These are phyloP conservation scores for Psilocybe cyanescens DNA, from an alignment of 768 basidiomycete genomes.

Conservation along the genomic window DNA sequence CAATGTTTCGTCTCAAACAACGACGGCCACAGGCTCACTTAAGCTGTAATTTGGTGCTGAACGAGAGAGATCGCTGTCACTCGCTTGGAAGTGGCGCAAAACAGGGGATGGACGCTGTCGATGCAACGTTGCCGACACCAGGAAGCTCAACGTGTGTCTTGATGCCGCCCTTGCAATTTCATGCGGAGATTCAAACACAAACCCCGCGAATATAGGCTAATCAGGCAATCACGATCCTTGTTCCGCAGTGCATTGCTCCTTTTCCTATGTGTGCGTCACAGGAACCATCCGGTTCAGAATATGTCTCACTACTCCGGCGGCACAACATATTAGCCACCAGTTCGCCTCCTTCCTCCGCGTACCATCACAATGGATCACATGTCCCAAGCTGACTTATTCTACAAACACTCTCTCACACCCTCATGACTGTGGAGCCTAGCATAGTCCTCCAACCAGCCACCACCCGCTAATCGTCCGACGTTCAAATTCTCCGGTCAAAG, in stretches of 20 bases:
- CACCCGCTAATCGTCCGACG: background rate
- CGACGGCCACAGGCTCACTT: background rate
- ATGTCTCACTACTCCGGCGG: conserved; percentile 31
- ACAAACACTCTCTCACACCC: conserved; percentile 27
- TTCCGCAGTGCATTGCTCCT: too few relatives aligned
- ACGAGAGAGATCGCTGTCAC: conserved; percentile 4
- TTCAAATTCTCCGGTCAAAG: background rate
- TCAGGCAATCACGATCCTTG: background rate
- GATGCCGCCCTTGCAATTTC: conserved; percentile 35
- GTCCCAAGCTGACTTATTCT: conserved; percentile 9
- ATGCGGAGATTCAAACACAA: conserved; percentile 36
- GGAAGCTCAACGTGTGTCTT: conserved; percentile 20
- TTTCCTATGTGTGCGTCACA: conserved; percentile 34
- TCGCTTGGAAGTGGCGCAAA: conserved; percentile 6
- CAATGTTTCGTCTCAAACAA: conserved; percentile 16
- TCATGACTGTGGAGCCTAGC: conserved; percentile 39
- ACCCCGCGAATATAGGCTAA: conserved; percentile 21
- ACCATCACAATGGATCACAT: conserved; percentile 3
- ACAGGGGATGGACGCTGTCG: conserved; percentile 6
- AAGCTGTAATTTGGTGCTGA: background rate
- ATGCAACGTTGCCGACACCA: conserved; percentile 24
- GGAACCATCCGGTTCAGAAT: conserved; percentile 28
- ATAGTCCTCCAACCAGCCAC: background rate
- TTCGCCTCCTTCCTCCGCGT: conserved; percentile 8
- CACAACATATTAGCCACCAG: conserved; percentile 28